These are phyloP conservation scores for Rubia yunnanensis DNA, from an alignment of 257 asterid species.

Conservation along the genomic window DNA sequence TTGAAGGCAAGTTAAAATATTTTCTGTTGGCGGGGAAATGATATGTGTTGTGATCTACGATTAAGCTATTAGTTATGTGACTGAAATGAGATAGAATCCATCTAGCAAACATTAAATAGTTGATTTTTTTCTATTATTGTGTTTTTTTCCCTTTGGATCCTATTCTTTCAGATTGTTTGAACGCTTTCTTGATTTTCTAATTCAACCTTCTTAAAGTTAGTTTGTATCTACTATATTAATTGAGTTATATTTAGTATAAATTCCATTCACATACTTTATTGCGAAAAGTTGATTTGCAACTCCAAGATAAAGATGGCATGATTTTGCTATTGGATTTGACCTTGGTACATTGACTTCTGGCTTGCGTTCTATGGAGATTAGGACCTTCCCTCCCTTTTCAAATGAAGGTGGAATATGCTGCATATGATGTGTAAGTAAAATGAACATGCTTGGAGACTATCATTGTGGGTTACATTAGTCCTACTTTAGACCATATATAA, in stretches of 20 bases:
- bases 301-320: background rate
- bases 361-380: background rate
- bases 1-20: background rate
- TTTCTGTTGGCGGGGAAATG: background rate
- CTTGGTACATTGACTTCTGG: background rate
- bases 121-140: background rate
- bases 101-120: background rate
- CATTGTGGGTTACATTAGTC: no score
- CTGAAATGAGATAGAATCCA: no score
- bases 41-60: background rate
- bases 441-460: no score
- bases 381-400: no score
- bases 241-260: background rate
- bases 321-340: background rate
- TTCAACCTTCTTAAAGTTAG: background rate
- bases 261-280: background rate
- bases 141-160: no score
- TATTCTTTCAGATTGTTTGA: background rate
- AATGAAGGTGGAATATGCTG: no score
- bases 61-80: background rate
- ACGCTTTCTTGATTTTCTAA: background rate
- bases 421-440: no score
- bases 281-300: background rate
- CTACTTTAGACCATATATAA: no score
- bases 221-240: background rate